Evolutionary conservation across 179 eudicot species (phyloP).

Genomic region (Drosera spatulata): DNA sequence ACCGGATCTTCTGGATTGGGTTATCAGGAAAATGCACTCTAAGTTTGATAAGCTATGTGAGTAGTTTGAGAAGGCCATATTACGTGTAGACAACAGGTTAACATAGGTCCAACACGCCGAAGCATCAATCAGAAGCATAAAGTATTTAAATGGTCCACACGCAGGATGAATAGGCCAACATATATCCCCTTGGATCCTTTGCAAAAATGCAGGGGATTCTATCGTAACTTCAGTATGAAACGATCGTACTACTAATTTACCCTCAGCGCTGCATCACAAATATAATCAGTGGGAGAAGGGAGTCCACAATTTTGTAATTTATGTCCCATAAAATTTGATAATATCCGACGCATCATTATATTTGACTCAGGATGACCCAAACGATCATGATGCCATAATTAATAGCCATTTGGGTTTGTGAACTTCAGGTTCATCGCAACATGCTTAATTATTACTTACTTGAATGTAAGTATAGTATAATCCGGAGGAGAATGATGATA

Average conservation of each 20-base stretch:
- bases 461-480: neutral
- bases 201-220: too few species aligned
- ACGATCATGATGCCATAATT: neutral
- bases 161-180: too few species aligned
- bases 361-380: neutral
- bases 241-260: conserved; percentile 2
- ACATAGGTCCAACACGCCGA: too few species aligned
- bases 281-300: neutral
- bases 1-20: conserved; percentile 1
- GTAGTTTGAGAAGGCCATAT: neutral
- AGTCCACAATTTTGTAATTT: neutral
- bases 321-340: neutral
- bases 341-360: neutral
- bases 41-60: neutral
- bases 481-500: neutral
- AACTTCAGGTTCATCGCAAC: neutral
- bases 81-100: neutral
- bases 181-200: too few species aligned
- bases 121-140: too few species aligned
- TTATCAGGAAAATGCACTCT: conserved; percentile 2
- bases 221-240: too few species aligned
- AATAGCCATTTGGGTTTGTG: neutral
- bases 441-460: neutral
- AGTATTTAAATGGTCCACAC: too few species aligned
- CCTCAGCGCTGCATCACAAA: neutral